Evolutionary conservation across 2,329 filamentous ascomycete genomes (phyloP), one percentile per base, ranked within the genome.

Genomic region (Chaetomium globosum): DNA sequence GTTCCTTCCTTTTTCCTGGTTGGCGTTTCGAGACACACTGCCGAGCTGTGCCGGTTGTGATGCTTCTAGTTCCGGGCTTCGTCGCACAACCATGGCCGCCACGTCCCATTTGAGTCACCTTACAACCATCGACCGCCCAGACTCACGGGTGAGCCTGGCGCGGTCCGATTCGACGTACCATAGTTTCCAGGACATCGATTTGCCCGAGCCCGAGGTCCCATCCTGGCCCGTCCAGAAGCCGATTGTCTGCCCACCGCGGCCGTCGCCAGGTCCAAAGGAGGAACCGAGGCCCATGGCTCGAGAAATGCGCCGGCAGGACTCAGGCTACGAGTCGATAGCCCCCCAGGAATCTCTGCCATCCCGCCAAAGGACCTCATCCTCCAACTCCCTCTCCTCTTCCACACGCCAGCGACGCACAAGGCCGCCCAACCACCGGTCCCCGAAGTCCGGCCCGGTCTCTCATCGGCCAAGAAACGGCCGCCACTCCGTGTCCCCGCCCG

Each of bases 261-360:
- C 48, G 16, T 61, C 63, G 26, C 39, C 52, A n/a, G 23, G 31
- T 49, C 12, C 31, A 53, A 54, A 75, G 30, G 72, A 74, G 26
- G 71, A 72, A n/a, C 74, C 74, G 26, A 71, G 70, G 26, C 77
- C 77, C 1, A 71, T 73, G 13, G 73, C 77, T 0, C 70, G 73
- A 56, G 77, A 77, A 63, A 85, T 86, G 78, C 79, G 80, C 58
- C 80, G 85, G 16, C 83, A 85, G 66, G 84, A 87, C 71, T 87
- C 85, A 0, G 85, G 85, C 39, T 87, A 87, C 70, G 84, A 83
- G 71, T 86, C 84, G 3, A 78, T 80, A 54, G 74, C 76, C 9
- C 78, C 80, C 2, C 76, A 75, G 9, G 74, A 74, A 19, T 82
- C 81, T 2, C 74, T 72, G 4, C 71, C 73, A 19, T 74, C 73